Evolutionary conservation across 148 eudicot species (phyloP).

Genomic region (Chenopodium album): DNA sequence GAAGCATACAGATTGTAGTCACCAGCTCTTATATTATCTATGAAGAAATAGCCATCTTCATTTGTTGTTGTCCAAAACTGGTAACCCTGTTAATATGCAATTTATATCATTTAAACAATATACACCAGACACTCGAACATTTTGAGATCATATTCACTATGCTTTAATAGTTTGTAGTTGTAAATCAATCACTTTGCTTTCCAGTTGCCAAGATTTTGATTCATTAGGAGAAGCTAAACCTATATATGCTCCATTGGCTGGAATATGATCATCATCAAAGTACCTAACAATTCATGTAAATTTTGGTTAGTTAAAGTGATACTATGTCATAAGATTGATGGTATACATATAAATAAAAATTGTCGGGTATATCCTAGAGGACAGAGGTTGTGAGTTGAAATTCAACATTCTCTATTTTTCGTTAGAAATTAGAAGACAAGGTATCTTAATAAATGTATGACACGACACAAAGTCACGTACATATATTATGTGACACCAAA

Average conservation of each 20-base stretch:
- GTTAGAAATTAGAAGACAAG: no score
- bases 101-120: not conserved
- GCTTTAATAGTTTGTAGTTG: not conserved
- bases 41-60: conserved; percentile 47
- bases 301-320: not conserved
- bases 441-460: no score
- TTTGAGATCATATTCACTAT: not conserved
- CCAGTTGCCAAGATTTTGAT: conserved; percentile 76
- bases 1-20: conserved; percentile 50
- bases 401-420: no score
- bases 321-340: no score
- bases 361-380: no score
- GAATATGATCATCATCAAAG: conserved; percentile 32
- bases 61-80: conserved; percentile 65
- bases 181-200: conserved; percentile 51
- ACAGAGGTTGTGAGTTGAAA: no score
- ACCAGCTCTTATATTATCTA: conserved; percentile 45
- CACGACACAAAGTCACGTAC: no score
- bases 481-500: no score
- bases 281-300: conserved; percentile 34
- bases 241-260: conserved; percentile 57
- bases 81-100: conserved; percentile 46
- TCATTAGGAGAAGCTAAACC: conserved; percentile 75
- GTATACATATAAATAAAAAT: no score
- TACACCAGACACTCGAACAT: no score